Base-by-base conservation (phyloP, 139 green algal species). In the Chlamydomonas sphaeroides region DNA sequence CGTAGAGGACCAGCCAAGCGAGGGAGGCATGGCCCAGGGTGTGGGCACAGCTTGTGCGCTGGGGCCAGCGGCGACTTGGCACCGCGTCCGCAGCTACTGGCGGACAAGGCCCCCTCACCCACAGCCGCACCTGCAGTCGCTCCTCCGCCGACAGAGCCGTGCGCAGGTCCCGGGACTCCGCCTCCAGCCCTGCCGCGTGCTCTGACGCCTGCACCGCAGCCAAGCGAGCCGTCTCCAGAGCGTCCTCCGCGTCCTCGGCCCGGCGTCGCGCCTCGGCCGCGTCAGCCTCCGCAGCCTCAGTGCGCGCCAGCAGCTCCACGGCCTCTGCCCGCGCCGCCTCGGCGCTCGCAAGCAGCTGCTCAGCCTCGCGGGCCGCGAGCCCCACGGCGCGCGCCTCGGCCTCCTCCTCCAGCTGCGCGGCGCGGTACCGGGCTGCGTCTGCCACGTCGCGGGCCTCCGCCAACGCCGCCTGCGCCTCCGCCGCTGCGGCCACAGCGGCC, bases 111-210 rank as follows among this genome's bases (percentile, higher is more conserved):
- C n/a, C n/a, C n/a, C n/a, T n/a, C n/a, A n/a, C n/a, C n/a, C n/a
- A n/a, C n/a, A n/a, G n/a, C n/a, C n/a, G n/a, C n/a, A n/a, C n/a
- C n/a, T n/a, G n/a, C n/a, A n/a, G n/a, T n/a, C n/a, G n/a, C 39
- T 82, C 75, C 45, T 63, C 75, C 14, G 75, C 75, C 0, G 42
- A 49, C 62, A 80, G n/a, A 15, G 73, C 73, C 1, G 73, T 70
- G n/a, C 75, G 75, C 62, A 82, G 41, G 3, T 72, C 75, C 30
- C 62, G 42, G 11, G 32, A 61, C 42, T 73, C 75, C 8, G 32
- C 75, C 61, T 72, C 36, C 61, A 73, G 26, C 23, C 32, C 62
- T 2, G 32, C 62, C 32, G 28, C 30, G 15, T 33, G 57, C 59
- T 45, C 39, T 20, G 18, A 28, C 39, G 21, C 59, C 23, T 32